Base-by-base conservation (phyloP, 1,139 yeast species). In the Saccharomyces pastorianus region DNA sequence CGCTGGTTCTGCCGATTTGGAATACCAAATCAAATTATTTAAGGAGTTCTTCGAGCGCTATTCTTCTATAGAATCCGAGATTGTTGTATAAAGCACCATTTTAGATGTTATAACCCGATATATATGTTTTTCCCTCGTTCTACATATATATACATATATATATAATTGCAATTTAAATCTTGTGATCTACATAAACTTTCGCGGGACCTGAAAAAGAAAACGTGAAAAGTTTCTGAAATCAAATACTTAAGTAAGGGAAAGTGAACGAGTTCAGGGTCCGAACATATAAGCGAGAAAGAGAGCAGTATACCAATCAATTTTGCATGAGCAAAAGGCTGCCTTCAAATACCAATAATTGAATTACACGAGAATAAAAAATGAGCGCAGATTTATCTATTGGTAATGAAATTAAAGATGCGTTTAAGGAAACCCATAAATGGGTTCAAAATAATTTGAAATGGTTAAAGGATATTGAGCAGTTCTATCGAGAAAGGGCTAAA, bases 401-500 rank as follows among this genome's bases (percentile, higher is more conserved):
- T 25, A 83, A 83, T 70, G 90, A 85, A 63, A 73, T 85, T 53
- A 83, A 85, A 67, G 97, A 91, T 69, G 83, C 89, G n/a, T 91
- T 77, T 76, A 85, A 86, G 61, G 77, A 78, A 51, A 88, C 96
- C 0, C 79, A 81, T 56, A 82, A 82, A 56, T 93, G 98, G 97
- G 77, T 86, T 52, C 72, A 75, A 54, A 81, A 84, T 58, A 93
- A 95, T 34, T 73, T 87, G 56, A 78, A 78, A 54, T 91, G 95
- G 86, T 74, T 91, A 25, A 72, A 75, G 0, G 98, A 93, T 59
- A 75, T 93, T 9, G 95, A 88, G 63, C 79, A 79, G 49, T 95
- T 91, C 69, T 95, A 91, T 70, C 79, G 83, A 50, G 96, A 90
- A 70, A 74, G 98, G 48, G 84, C 96, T 2, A 67, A 74, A n/a